A percentile compares a stretch with the other conserved stretches of the same genome.
phyloP scores from a whole-genome alignment of 768 basidiomycete species.

The Boletus sensibilis region DNA sequence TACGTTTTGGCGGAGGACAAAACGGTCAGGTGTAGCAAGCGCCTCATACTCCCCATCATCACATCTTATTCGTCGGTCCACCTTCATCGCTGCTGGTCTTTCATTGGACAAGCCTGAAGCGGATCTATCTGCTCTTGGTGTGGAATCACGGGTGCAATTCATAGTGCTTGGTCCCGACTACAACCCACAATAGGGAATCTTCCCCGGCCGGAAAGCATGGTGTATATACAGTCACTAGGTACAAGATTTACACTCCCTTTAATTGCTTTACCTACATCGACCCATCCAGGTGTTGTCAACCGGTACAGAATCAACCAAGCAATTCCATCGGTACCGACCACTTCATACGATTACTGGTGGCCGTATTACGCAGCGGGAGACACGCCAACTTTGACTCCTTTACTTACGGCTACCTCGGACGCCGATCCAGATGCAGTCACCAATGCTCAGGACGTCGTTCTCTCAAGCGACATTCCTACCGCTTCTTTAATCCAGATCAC shows the following conservation, averaged over 20 bases:
- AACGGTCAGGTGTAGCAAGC: slow-evolving; percentile 65
- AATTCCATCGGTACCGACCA: slow-evolving; percentile 6
- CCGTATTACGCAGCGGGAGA: slow-evolving; percentile 35
- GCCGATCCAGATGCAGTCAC: not conserved
- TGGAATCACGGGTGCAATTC: slow-evolving; percentile 53
- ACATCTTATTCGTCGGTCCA: slow-evolving; percentile 72
- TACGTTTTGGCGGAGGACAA: slow-evolving; percentile 77
- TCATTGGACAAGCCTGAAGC: slow-evolving; percentile 56
- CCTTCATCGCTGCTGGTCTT: slow-evolving; percentile 77
- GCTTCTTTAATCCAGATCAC: slow-evolving; percentile 34
- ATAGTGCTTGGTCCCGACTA: slow-evolving; percentile 41
- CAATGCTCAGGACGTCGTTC: not conserved
- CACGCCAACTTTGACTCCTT: slow-evolving; percentile 11
- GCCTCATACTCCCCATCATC: slow-evolving; percentile 72
- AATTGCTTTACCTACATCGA: slow-evolving; percentile 1
- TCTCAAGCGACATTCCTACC: slow-evolving; percentile 11
- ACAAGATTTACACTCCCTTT: slow-evolving; percentile 1
- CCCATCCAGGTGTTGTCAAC: slow-evolving; percentile 6
- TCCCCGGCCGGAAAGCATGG: slow-evolving; percentile 4
- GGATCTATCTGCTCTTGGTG: slow-evolving; percentile 61
- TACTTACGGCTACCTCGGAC: slow-evolving; percentile 3
- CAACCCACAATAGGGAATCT: slow-evolving; percentile 18
- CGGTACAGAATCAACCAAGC: slow-evolving; percentile 18
- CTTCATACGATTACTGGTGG: slow-evolving; percentile 40
- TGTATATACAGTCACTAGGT: slow-evolving; percentile 23